Percentiles rank a stretch among this genome's conserved stretches.
These are phyloP conservation scores for Penicillium sp. DNA, from an alignment of 2,329 filamentous ascomycete genomes.

Conservation along the genomic window DNA sequence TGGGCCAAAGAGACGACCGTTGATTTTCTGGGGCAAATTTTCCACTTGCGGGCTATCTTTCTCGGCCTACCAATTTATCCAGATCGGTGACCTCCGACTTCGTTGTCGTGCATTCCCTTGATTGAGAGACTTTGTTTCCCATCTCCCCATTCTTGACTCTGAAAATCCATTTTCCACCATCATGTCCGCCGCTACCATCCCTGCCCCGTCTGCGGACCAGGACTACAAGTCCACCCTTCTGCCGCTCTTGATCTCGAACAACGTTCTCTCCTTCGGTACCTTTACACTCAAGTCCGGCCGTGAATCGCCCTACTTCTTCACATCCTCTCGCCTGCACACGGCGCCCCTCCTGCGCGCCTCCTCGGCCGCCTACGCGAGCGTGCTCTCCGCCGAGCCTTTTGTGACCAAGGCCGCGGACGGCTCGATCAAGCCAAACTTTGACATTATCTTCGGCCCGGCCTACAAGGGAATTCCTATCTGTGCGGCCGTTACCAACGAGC, in stretches of 20 bases:
- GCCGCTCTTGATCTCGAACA: conserved; percentile 35
- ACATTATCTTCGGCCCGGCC: conserved; percentile 86
- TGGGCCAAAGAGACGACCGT: conserved; percentile 6
- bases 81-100: conserved; percentile 3
- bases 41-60: conserved; percentile 14
- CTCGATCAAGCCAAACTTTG: conserved; percentile 52
- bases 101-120: neutral
- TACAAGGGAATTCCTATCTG: conserved; percentile 98
- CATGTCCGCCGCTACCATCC: conserved; percentile 22
- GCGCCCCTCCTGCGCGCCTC: conserved; percentile 72
- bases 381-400: conserved; percentile 46
- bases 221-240: conserved; percentile 37
- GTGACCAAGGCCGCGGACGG: conserved; percentile 31
- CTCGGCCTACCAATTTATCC: neutral
- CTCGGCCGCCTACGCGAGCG: conserved; percentile 70
- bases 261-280: conserved; percentile 39
- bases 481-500: conserved; percentile 66
- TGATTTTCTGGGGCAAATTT: conserved; percentile 12
- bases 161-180: neutral
- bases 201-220: conserved; percentile 22
- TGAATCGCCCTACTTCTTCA: conserved; percentile 93
- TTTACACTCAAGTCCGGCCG: conserved; percentile 86
- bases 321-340: conserved; percentile 83
- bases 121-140: neutral
- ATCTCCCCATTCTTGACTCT: no score